These are phyloP conservation scores for Leishmania tarentolae DNA, from an alignment of 208 protist species.

Conservation along the genomic window DNA sequence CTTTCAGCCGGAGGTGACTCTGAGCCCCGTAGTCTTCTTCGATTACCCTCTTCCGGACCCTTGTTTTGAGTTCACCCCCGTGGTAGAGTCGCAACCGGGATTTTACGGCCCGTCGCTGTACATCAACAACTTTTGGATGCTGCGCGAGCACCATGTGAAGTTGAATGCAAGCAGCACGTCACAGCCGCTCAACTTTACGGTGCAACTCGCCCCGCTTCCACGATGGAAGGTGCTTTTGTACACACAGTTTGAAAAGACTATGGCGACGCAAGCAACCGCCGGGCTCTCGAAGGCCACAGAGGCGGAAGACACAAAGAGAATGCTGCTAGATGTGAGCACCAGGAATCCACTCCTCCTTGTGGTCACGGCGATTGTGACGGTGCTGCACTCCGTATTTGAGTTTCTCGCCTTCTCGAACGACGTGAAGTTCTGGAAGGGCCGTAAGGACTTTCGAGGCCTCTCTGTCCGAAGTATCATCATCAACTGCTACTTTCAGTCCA, in stretches of 20 bases:
- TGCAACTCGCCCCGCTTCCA: conserved; percentile 50
- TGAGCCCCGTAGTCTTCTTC: conserved; percentile 80
- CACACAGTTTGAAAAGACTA: conserved; percentile 81
- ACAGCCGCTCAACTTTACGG: conserved; percentile 49
- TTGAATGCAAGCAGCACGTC: conserved; percentile 76
- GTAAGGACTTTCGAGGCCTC: conserved; percentile 96
- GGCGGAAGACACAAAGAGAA: conserved; percentile 89
- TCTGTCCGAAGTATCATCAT: conserved; percentile 95
- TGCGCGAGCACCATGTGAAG: conserved; percentile 78
- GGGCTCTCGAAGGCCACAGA: conserved; percentile 60
- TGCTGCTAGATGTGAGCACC: conserved; percentile 90
- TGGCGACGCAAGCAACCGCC: conserved; percentile 68
- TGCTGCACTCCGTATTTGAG: conserved; percentile 98
- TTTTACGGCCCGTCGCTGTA: conserved; percentile 91
- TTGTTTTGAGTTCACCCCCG: conserved; percentile 43
- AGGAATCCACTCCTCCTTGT: conserved; percentile 95
- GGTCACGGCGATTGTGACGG: conserved; percentile 93
- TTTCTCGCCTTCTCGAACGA: conserved; percentile 99
- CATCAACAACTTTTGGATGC: conserved; percentile 96
- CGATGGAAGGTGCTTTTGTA: conserved; percentile 76
- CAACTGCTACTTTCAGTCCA: conserved; percentile 92
- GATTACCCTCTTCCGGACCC: conserved; percentile 51
- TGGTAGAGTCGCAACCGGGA: conserved; percentile 27
- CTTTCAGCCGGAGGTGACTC: conserved; percentile 64
- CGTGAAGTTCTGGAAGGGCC: conserved; percentile 83